Percentiles rank a stretch among this genome's conserved stretches.
Evolutionary conservation across 2,329 filamentous ascomycete genomes (phyloP).

Genomic region (Fusarium sp.): DNA sequence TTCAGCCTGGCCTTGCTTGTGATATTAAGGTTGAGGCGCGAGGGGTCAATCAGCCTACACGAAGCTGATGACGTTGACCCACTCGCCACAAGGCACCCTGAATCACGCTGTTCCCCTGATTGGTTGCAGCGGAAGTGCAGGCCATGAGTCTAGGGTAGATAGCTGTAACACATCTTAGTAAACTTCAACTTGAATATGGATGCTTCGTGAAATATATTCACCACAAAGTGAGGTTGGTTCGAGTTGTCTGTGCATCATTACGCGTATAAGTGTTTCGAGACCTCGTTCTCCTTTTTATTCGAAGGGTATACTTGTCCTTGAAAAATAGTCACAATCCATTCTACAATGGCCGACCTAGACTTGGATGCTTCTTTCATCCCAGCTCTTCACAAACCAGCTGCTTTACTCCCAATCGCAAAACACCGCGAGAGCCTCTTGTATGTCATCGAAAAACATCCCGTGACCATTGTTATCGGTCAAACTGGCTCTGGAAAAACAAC

Average conservation of each 20-base stretch:
- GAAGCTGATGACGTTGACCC: constrained; percentile 57
- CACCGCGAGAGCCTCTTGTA: constrained; percentile 86
- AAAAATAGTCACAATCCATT: background rate
- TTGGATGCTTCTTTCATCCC: constrained; percentile 76
- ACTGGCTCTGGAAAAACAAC: constrained; percentile 97
- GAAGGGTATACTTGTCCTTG: too few relatives aligned
- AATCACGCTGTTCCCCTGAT: constrained; percentile 17
- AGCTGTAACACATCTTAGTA: constrained; percentile 11
- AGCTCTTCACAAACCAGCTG: constrained; percentile 85
- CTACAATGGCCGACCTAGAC: constrained; percentile 68
- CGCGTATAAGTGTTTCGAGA: background rate
- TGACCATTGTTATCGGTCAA: constrained; percentile 92
- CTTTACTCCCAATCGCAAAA: constrained; percentile 87
- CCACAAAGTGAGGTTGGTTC: background rate
- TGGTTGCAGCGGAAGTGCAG: constrained; percentile 1
- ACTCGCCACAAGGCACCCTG: constrained; percentile 49
- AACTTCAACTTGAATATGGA: constrained; percentile 4
- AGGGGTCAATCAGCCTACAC: constrained; percentile 50
- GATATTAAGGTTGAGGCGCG: constrained; percentile 52
- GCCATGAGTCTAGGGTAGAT: constrained; percentile 34
- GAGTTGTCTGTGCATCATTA: background rate
- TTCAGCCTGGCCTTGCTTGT: constrained; percentile 47
- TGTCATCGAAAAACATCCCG: constrained; percentile 83
- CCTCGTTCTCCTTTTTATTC: background rate
- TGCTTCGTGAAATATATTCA: constrained; percentile 3